Conservation (phyloP, 257 asterid genomes). For the Ophiorrhiza pumila region DNA sequence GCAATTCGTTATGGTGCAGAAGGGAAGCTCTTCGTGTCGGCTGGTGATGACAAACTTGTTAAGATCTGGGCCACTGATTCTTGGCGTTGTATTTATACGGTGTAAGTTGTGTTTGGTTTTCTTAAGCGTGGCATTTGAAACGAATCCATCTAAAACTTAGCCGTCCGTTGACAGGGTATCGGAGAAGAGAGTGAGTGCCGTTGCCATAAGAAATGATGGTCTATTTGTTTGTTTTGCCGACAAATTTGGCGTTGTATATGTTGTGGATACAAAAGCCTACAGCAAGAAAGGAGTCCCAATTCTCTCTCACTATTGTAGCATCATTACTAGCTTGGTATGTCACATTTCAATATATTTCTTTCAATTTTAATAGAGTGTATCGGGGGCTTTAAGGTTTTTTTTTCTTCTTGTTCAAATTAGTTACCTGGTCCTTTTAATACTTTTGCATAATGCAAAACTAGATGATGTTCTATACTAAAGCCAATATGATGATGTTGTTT, state of each 20-base stretch:
- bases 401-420: not conserved
- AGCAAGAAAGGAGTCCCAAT: constrained; percentile 66
- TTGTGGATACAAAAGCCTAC: constrained; percentile 41
- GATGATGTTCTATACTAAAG: not conserved
- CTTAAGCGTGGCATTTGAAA: not conserved
- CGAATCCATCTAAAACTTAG: not conserved
- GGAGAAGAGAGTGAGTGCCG: constrained; percentile 93
- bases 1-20: constrained; percentile 66
- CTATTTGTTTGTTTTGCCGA: constrained; percentile 73
- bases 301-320: constrained; percentile 95
- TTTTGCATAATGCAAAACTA: not conserved
- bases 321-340: constrained; percentile 85
- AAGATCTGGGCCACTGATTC: constrained; percentile 71
- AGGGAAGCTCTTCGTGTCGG: constrained; percentile 74
- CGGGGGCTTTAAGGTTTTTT: not conserved
- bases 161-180: constrained; percentile 47
- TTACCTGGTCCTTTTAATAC: no score
- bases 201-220: constrained; percentile 67
- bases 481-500: not conserved
- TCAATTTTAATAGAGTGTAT: not conserved
- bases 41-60: constrained; percentile 92
- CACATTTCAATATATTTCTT: not conserved
- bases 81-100: constrained; percentile 68
- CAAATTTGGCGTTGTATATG: constrained; percentile 85
- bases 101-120: constrained; percentile 42